These are phyloP conservation scores for Lenzites betulinus DNA, from an alignment of 768 basidiomycete species.

Conservation along the genomic window DNA sequence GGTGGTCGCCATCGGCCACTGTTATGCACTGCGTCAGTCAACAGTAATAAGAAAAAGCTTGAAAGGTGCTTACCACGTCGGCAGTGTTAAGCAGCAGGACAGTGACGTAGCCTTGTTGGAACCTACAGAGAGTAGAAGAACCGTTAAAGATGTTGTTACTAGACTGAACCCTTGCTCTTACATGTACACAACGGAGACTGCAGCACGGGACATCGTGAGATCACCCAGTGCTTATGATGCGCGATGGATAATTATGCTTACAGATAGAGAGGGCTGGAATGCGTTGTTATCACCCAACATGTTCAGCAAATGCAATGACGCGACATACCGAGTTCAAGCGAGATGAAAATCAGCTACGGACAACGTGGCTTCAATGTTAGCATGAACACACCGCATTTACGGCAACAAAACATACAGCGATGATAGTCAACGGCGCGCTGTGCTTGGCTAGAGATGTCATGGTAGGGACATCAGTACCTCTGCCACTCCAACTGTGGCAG, in stretches of 20 bases:
- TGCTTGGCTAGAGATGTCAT: neutral
- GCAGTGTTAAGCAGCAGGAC: neutral
- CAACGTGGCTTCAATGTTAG: neutral
- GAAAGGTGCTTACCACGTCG: neutral
- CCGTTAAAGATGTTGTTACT: neutral
- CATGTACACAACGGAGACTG: neutral
- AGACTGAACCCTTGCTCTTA: neutral
- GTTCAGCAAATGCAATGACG: too few relatives aligned
- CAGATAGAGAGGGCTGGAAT: neutral
- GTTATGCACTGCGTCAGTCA: neutral
- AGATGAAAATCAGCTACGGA: neutral
- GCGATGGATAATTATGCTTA: neutral
- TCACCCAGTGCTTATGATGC: too few relatives aligned
- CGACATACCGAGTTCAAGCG: slow-evolving; percentile 3
- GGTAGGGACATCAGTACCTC: neutral
- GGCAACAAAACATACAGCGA: neutral
- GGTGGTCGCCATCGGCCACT: slow-evolving; percentile 12
- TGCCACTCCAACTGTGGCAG: too few relatives aligned
- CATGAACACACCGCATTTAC: neutral
- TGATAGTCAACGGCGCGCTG: neutral
- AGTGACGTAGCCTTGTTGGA: neutral
- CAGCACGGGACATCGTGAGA: neutral
- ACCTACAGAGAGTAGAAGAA: neutral
- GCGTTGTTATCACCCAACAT: neutral
- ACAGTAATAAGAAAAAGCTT: too few relatives aligned